Evolutionary conservation across 2,329 filamentous ascomycete genomes (phyloP), one percentile per base, ranked within the genome.

Genomic region (Lachnellula hyalina): DNA sequence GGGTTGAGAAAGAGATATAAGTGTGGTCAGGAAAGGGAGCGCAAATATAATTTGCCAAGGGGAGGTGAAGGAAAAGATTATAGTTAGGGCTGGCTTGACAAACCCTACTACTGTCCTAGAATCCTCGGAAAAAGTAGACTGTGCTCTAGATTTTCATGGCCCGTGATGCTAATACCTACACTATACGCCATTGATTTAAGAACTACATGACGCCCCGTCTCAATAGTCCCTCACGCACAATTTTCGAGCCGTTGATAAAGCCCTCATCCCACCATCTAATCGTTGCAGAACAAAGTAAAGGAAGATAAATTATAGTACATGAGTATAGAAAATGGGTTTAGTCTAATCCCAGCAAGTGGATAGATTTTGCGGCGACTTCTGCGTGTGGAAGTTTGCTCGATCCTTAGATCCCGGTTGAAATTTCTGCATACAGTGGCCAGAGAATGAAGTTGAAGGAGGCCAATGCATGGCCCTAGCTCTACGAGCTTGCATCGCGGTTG

Each of bases 401-500:
- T 25, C 32, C 25, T 41, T 35, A 44, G 47, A 36, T 44, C 41
- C 44, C 21, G 25, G 46, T 15, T 12, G 50, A 34, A 11, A 47
- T 45, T 25, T 14, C 19, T 17, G 50, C 52, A 51, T 15, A 47
- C 47, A 38, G 45, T 25, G 51, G 40, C 55, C 44, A 46, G 25
- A 49, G 42, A 53, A 54, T 34, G 12, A 32, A 52, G 49, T 46
- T 41, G 46, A 25, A 45, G 42, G 47, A 40, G 52, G 25, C 54
- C 21, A 49, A 23, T 44, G 45, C 28, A 51, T 40, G 21, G 6
- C 11, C 44, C 15, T 42, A 47, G n/a, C 15, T 55, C 54, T 65
- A 68, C 36, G 65, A 65, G 46, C 62, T 65, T 57, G 87, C 87
- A 72, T 97, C 93, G 67, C 89, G 83, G 80, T 86, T 90, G 76